Evolutionary conservation across 192 early-diverging fungal species (phyloP).

Genomic region (Pecoramyces ruminantium): DNA sequence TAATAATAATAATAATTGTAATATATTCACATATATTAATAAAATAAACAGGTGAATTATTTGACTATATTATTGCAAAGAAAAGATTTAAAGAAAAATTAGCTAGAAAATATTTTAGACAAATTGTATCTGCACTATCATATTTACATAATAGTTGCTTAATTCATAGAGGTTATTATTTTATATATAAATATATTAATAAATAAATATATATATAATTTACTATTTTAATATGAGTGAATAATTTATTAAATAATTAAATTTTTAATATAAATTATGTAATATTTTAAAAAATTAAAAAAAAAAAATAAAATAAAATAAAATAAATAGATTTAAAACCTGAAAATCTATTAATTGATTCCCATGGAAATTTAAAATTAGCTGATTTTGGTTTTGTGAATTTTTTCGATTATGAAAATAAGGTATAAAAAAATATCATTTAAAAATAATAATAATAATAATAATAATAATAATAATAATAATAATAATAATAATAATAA

Average conservation of each 20-base stretch:
- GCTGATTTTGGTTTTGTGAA: not conserved
- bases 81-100: not conserved
- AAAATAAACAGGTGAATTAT: not conserved
- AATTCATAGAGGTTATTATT: not conserved
- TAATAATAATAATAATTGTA: no score
- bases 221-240: no score
- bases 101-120: not conserved
- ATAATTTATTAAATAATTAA: no score
- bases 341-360: not conserved
- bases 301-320: not conserved
- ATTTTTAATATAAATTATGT: no score
- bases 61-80: not conserved
- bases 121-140: not conserved
- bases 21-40: no score
- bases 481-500: no score
- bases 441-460: no score
- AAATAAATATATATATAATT: no score
- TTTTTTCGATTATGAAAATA: not conserved
- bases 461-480: no score
- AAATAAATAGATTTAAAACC: not conserved
- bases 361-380: not conserved
- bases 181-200: no score
- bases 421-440: not conserved
- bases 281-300: not conserved
- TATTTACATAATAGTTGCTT: not conserved